These are phyloP conservation scores for Coemansia sp. DNA, from an alignment of 192 early-diverging fungal species.

Conservation along the genomic window DNA sequence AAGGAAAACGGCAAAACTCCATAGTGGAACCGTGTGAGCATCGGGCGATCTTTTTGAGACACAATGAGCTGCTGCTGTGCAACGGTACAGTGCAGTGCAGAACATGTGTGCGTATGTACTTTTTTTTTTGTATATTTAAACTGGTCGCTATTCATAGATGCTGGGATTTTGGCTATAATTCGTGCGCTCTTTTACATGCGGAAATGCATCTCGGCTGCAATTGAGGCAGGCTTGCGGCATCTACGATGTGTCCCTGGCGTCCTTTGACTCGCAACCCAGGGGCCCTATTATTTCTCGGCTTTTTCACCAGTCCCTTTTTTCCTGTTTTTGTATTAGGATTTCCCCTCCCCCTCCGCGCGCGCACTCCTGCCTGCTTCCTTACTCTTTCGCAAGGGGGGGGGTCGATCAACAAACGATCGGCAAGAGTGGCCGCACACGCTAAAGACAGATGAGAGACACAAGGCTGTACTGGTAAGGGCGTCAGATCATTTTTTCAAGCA, in stretches of 20 bases:
- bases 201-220: background rate
- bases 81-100: constrained; percentile 1
- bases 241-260: constrained; percentile 1
- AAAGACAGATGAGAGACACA: background rate
- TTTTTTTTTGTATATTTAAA: background rate
- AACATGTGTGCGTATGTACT: background rate
- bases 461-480: background rate
- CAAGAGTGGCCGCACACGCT: background rate
- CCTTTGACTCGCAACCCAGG: background rate
- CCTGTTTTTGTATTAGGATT: background rate
- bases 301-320: constrained; percentile 7
- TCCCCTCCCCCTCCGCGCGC: background rate
- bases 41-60: background rate
- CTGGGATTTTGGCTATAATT: background rate
- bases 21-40: constrained; percentile 2
- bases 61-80: background rate
- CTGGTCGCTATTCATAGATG: constrained; percentile 1
- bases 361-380: background rate
- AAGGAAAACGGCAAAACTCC: background rate
- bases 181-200: background rate
- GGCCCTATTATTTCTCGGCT: background rate
- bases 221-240: constrained; percentile 4
- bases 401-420: background rate
- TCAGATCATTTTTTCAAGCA: background rate
- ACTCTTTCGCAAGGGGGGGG: background rate